phyloP scores from a whole-genome alignment of 805 yeast genomes.

The Pichia scutulata region DNA sequence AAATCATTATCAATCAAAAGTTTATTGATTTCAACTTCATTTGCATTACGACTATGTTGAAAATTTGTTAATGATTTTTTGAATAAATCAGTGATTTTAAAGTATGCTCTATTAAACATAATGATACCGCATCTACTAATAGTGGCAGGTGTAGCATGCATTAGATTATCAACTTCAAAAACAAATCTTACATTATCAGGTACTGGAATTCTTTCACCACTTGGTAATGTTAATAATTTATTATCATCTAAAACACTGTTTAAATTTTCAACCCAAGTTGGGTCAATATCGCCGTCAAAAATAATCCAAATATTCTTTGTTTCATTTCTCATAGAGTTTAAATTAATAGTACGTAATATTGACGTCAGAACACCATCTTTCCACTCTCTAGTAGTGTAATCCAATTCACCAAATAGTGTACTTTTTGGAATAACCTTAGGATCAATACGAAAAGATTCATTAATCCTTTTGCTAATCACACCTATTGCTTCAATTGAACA shows the following conservation, averaged over 20 bases:
- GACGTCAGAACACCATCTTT: conserved; percentile 76
- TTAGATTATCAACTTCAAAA: conserved; percentile 67
- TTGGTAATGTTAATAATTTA: conserved; percentile 70
- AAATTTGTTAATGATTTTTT: conserved; percentile 12
- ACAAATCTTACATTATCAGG: conserved; percentile 57
- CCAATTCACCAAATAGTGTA: conserved; percentile 61
- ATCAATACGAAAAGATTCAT: conserved; percentile 46
- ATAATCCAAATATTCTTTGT: conserved; percentile 62
- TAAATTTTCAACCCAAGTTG: conserved; percentile 85
- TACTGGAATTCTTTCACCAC: conserved; percentile 73
- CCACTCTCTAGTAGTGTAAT: conserved; percentile 82
- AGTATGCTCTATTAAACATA: conserved; percentile 44
- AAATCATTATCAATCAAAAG: not conserved
- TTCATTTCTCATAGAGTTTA: conserved; percentile 52
- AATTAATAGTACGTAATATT: conserved; percentile 49
- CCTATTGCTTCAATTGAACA: conserved; percentile 36
- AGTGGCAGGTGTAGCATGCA: conserved; percentile 81
- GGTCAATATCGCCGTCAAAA: conserved; percentile 91
- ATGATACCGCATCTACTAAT: conserved; percentile 88
- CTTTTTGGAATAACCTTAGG: conserved; percentile 69
- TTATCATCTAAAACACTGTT: conserved; percentile 92
- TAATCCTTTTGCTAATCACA: conserved; percentile 13
- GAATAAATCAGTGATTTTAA: conserved; percentile 9
- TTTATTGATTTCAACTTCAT: conserved; percentile 9
- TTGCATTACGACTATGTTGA: conserved; percentile 8